Evolutionary conservation across 2,329 filamentous ascomycete species (phyloP), one percentile per base, ranked within the genome.

Genomic region (Arachnopeziza araneosa): DNA sequence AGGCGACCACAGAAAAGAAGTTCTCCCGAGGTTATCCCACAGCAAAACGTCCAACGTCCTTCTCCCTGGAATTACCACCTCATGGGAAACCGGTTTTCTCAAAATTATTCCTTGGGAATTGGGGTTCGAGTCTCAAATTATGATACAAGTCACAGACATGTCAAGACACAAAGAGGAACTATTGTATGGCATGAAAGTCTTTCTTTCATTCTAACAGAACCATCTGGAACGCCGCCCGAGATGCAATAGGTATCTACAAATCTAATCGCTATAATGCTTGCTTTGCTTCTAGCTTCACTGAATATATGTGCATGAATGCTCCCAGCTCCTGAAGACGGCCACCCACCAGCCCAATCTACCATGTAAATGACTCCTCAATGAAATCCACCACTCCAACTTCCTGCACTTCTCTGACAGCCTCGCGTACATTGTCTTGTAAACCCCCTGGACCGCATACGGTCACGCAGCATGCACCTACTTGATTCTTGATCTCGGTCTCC

Each of bases 381-480:
- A 91, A 91, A 71, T 92, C 88, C 19, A 93, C 79, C 50, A 87
- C 85, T 1, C 74, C 75, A 22, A 80, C 75, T 60, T 87, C 82
- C 71, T 89, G 83, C 2, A 84, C 80, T 57, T 80, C 77, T 30
- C 89, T 79, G 23, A 89, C 87, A 1, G 87, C 88, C 30, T 81
- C 79, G 53, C 90, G 79, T 1, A 93, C 88, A 70, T 92, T 89
- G 67, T 93, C 90, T 9, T 87, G 87, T 66, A 93, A 75, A 1
- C 84, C 83, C 24, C 90, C 90, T 10, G 89, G 87, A 2, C 90
- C 90, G 67, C 90, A 93, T 23, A 92, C 88, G 12, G 87, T 88
- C 52, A 98, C 91, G 23, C 85, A 90, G 85, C 97, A 96, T 55
- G 93, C 91, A 9, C 95, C 95, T 57, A 91, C 79, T 73, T 95